Percentiles rank a stretch among this genome's conserved stretches.
phyloP scores from a whole-genome alignment of 139 green algal genomes.

The Chlorokybus atmophyticus region DNA sequence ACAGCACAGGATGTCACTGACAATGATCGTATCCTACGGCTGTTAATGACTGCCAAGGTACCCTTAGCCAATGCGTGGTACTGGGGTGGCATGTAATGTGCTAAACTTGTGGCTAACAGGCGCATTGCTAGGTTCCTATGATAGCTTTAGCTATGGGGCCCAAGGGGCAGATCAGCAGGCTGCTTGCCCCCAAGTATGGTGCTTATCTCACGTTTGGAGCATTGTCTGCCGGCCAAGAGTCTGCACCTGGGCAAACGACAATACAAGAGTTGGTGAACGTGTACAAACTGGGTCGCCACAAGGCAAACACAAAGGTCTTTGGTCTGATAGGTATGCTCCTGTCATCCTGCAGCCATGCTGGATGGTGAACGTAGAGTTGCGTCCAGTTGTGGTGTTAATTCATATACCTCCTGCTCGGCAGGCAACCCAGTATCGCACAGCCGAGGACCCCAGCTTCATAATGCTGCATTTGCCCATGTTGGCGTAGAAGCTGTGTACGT shows the following conservation, averaged over 20 bases:
- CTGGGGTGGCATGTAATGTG: too few relatives aligned
- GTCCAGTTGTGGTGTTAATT: too few relatives aligned
- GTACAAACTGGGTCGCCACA: slow-evolving; percentile 34
- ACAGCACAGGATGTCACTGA: slow-evolving; percentile 75
- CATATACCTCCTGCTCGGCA: too few relatives aligned
- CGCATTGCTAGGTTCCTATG: slow-evolving; percentile 15
- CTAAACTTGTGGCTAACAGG: too few relatives aligned
- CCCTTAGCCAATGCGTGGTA: slow-evolving; percentile 31
- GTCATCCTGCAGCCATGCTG: too few relatives aligned
- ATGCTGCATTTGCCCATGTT: slow-evolving; percentile 18
- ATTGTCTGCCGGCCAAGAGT: slow-evolving; percentile 45
- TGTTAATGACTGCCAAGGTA: slow-evolving; percentile 1
- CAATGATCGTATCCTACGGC: slow-evolving; percentile 44
- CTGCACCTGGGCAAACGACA: slow-evolving; percentile 58
- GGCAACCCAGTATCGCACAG: slow-evolving; percentile 79
- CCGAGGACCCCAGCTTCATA: slow-evolving; percentile 36
- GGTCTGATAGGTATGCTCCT: slow-evolving; percentile 24
- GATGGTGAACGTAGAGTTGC: too few relatives aligned
- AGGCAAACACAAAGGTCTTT: slow-evolving; percentile 41
- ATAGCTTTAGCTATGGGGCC: slow-evolving; percentile 91
- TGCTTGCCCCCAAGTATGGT: slow-evolving; percentile 89
- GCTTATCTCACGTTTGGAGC: slow-evolving; percentile 86
- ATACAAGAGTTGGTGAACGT: slow-evolving; percentile 35
- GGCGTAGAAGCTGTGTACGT: slow-evolving; percentile 83
- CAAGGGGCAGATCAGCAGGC: slow-evolving; percentile 54